These are phyloP conservation scores for Spergularia bocconei DNA, from an alignment of 148 eudicot species.

Conservation along the genomic window DNA sequence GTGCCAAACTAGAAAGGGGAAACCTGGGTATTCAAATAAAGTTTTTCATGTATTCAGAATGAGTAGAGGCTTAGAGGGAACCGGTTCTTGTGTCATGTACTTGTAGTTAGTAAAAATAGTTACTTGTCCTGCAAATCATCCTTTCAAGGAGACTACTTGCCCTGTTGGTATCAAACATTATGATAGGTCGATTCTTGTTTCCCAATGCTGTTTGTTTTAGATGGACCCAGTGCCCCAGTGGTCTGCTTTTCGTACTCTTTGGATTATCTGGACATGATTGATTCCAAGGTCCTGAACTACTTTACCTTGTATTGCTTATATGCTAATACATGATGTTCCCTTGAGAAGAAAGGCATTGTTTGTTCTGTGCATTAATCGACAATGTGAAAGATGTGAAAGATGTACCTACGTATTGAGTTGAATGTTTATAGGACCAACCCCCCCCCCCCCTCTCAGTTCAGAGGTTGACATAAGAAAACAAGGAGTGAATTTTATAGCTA, in stretches of 20 bases:
- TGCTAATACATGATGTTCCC: not conserved
- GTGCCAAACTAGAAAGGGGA: not conserved
- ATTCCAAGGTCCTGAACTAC: not conserved
- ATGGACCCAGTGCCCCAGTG: not conserved
- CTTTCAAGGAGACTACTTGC: no score
- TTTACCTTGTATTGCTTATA: not conserved
- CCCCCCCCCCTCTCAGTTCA: no score
- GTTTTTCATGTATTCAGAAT: not conserved
- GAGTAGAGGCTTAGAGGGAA: not conserved
- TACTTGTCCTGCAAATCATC: not conserved
- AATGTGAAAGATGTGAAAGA: no score
- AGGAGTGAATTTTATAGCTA: no score
- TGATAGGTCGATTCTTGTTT: not conserved
- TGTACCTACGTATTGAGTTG: no score
- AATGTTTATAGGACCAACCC: no score
- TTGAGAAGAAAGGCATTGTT: not conserved
- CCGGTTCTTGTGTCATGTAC: not conserved
- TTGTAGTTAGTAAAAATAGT: not conserved
- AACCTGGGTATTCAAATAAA: not conserved
- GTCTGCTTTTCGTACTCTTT: not conserved
- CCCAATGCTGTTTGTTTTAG: not conserved
- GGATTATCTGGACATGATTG: not conserved
- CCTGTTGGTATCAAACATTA: not conserved
- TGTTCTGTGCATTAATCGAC: no score
- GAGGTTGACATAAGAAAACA: no score